phyloP scores from a whole-genome alignment of 225 moss, liverwort and hornwort species.

The Pseudisothecium myosuroides region DNA sequence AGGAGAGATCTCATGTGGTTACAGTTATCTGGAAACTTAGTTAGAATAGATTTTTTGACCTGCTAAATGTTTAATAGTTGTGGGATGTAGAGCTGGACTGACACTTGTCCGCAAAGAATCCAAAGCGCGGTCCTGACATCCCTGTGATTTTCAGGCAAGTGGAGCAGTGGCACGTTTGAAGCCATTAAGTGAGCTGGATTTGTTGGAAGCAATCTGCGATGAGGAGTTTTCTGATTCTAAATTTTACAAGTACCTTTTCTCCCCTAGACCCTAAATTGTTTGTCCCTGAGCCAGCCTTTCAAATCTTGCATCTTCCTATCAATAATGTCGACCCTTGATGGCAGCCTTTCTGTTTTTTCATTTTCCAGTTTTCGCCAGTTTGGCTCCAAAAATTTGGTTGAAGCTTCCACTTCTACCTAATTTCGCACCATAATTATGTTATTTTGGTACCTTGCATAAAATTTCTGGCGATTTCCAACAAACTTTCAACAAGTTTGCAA shows the following conservation, averaged over 20 bases:
- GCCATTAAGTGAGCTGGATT: constrained; percentile 18
- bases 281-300: not conserved
- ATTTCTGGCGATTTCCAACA: not conserved
- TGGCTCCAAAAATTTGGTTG: not conserved
- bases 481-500: not conserved
- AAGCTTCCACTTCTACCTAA: not conserved
- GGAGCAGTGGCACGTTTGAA: constrained; percentile 31
- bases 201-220: constrained; percentile 42
- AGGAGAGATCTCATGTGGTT: not conserved
- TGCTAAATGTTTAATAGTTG: not conserved
- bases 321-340: not conserved
- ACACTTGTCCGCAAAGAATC: not conserved
- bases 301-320: not conserved
- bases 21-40: not conserved
- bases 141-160: constrained; percentile 21
- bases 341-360: not conserved
- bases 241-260: constrained; percentile 23
- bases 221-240: constrained; percentile 39
- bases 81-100: not conserved
- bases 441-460: not conserved
- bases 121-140: not conserved
- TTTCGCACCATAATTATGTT: not conserved
- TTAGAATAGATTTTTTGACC: not conserved
- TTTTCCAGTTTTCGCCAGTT: not conserved
- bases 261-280: not conserved